A percentile compares a stretch with the other conserved stretches of the same genome.
Conservation (phyloP, 2,329 filamentous ascomycete species). For the Cucurbitaria berberidis region DNA sequence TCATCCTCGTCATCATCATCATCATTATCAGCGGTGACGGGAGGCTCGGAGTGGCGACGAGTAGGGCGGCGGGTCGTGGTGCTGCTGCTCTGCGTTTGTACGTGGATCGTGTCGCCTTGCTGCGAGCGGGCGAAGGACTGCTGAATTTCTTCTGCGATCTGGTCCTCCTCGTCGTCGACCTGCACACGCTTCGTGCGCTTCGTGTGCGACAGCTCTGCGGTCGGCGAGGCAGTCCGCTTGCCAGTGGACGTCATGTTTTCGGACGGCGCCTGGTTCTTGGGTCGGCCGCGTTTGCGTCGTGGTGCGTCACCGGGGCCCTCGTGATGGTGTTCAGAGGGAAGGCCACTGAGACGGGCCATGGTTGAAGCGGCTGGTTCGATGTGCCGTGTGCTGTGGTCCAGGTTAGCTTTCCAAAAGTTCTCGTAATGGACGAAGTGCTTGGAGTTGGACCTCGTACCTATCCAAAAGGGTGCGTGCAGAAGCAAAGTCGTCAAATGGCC, state of each 20-base stretch:
- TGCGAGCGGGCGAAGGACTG: constrained; percentile 37
- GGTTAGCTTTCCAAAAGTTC: too few species aligned
- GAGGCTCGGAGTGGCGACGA: constrained; percentile 47
- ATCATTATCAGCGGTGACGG: constrained; percentile 16
- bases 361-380: not conserved
- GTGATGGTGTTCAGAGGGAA: constrained; percentile 46
- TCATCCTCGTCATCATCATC: constrained; percentile 28
- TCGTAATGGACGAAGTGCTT: too few species aligned
- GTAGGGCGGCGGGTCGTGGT: constrained; percentile 25
- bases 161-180: constrained; percentile 36
- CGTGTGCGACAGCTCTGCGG: constrained; percentile 29
- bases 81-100: constrained; percentile 19
- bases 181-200: constrained; percentile 44
- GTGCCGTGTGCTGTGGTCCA: not conserved
- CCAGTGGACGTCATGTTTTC: constrained; percentile 23
- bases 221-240: constrained; percentile 42
- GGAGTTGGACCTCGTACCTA: constrained; percentile 2
- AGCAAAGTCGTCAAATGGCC: constrained; percentile 13
- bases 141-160: constrained; percentile 43
- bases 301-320: constrained; percentile 43
- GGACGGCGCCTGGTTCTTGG: constrained; percentile 31
- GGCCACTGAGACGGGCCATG: constrained; percentile 45
- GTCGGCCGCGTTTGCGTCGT: constrained; percentile 40
- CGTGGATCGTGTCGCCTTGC: constrained; percentile 22
- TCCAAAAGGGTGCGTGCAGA: constrained; percentile 6